Conservation (phyloP, 257 asterid species). For the Primulina tabacum region DNA sequence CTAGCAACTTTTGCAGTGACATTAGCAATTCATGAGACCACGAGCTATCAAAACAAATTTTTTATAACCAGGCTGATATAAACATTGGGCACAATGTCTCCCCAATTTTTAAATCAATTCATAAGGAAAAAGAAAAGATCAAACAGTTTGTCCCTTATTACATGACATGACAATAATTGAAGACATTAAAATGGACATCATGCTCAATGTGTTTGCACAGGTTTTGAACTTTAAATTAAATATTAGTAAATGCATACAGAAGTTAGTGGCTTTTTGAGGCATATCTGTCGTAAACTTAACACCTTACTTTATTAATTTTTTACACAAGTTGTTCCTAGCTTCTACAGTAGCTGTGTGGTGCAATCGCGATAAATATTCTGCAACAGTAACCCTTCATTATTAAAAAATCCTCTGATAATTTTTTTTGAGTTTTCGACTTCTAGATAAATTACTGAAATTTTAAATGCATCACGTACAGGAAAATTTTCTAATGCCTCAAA, state of each 20-base stretch:
- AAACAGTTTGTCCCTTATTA: background rate
- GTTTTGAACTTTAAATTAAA: no score
- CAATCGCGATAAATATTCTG: background rate
- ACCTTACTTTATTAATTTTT: no score
- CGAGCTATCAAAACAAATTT: background rate
- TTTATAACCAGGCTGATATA: background rate
- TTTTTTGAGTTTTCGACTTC: background rate
- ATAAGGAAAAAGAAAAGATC: background rate
- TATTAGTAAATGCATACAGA: no score
- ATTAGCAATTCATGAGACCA: background rate
- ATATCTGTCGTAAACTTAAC: no score
- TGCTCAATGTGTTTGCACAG: no score
- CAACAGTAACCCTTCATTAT: background rate
- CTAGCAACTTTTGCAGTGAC: slow-evolving; percentile 21
- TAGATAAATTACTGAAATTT: background rate
- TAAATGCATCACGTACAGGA: slow-evolving; percentile 1
- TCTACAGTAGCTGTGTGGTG: background rate
- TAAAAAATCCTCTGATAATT: background rate
- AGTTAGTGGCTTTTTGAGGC: no score
- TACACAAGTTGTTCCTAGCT: background rate
- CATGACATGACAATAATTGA: background rate
- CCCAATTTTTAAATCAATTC: background rate
- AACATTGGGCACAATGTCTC: background rate
- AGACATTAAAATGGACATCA: no score
- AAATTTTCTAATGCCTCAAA: background rate